phyloP scores from a whole-genome alignment of 2,329 filamentous ascomycete species.

The Pseudofabraea citricarpa region DNA sequence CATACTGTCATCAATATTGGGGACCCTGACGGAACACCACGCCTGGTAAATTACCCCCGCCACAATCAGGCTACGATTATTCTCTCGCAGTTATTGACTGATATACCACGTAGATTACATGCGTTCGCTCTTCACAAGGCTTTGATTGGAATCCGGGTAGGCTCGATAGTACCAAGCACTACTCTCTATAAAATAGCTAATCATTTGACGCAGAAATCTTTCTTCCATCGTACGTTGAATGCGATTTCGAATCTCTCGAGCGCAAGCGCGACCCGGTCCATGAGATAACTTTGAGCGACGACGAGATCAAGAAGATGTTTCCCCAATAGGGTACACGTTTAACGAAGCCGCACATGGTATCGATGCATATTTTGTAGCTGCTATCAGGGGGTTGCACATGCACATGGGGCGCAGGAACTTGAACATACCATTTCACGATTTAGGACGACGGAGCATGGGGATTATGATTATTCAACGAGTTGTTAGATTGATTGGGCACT shows the following conservation, averaged over 20 bases:
- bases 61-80: too few relatives aligned
- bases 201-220: slow-evolving; percentile 59
- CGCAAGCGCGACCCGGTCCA: slow-evolving; percentile 71
- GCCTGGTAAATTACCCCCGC: slow-evolving; percentile 47
- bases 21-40: slow-evolving; percentile 65
- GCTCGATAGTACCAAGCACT: slow-evolving; percentile 10
- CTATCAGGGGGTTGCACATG: slow-evolving; percentile 12
- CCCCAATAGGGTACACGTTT: slow-evolving; percentile 59
- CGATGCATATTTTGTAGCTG: slow-evolving; percentile 2
- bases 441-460: slow-evolving; percentile 23
- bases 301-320: slow-evolving; percentile 66
- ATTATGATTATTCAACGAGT: too few relatives aligned
- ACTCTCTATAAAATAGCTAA: slow-evolving; percentile 2
- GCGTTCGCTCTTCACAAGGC: slow-evolving; percentile 73
- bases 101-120: slow-evolving; percentile 67
- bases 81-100: too few relatives aligned
- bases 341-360: too few relatives aligned
- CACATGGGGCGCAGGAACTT: slow-evolving; percentile 20
- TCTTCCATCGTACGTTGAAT: slow-evolving; percentile 71
- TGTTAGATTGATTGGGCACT: slow-evolving; percentile 3
- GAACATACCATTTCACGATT: slow-evolving; percentile 24
- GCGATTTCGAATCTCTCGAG: slow-evolving; percentile 70
- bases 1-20: slow-evolving; percentile 79
- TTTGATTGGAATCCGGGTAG: slow-evolving; percentile 79
- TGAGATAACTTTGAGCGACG: slow-evolving; percentile 73